Conservation (phyloP, 176 grass and related monocot genomes). For the Zoysia japonica region DNA sequence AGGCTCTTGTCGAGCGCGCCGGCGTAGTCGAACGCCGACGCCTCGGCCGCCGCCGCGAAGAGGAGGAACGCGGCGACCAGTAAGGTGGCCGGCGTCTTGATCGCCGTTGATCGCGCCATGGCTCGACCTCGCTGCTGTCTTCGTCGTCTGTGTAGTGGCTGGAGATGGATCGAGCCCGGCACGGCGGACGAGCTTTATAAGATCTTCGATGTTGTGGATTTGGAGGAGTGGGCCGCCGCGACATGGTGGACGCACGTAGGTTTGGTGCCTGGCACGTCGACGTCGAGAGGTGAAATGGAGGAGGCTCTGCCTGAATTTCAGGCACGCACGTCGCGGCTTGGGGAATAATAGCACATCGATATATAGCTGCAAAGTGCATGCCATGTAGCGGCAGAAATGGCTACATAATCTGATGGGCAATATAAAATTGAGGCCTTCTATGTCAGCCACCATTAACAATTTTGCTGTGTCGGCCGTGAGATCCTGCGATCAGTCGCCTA, state of each 20-base stretch:
- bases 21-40: constrained; percentile 52
- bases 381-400: background rate
- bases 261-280: constrained; percentile 61
- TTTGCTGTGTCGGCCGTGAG: background rate
- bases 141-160: background rate
- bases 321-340: constrained; percentile 54
- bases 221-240: constrained; percentile 33
- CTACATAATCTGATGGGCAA: background rate
- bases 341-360: background rate
- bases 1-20: constrained; percentile 79
- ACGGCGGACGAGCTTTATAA: constrained; percentile 45
- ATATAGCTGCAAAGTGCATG: constrained; percentile 8
- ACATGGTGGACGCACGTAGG: constrained; percentile 19
- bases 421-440: background rate
- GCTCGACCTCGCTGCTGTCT: constrained; percentile 33
- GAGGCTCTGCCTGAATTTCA: constrained; percentile 28
- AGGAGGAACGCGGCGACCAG: constrained; percentile 38
- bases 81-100: constrained; percentile 35
- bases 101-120: constrained; percentile 52
- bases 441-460: background rate
- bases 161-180: background rate
- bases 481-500: background rate
- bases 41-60: constrained; percentile 14
- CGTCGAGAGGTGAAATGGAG: background rate
- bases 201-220: background rate